Percentiles rank a stretch among this genome's conserved stretches.
phyloP scores from a whole-genome alignment of 352 stramenopile genomes.

The Pythium diclinum region DNA sequence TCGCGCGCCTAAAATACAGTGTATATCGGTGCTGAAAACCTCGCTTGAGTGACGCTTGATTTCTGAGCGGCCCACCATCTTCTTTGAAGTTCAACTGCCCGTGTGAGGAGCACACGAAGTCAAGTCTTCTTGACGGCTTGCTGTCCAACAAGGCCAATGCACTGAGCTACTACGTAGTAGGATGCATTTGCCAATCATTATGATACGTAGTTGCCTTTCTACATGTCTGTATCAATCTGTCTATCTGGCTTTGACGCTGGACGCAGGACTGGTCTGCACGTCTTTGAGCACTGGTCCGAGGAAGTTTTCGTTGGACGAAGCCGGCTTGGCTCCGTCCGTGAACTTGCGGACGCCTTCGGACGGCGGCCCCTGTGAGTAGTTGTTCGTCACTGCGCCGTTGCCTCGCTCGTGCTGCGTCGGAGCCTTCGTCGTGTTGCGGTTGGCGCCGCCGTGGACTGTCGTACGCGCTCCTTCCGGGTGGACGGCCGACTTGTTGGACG shows the following conservation, averaged over 20 bases:
- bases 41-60: constrained; percentile 3
- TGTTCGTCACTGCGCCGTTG: not conserved
- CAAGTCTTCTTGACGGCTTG: not conserved
- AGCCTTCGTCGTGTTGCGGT: constrained; percentile 2
- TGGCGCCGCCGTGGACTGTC: not conserved
- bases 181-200: too few species aligned
- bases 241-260: constrained; percentile 1
- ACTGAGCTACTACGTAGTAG: too few species aligned
- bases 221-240: too few species aligned
- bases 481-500: constrained; percentile 11
- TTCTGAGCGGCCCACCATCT: not conserved
- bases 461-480: constrained; percentile 15
- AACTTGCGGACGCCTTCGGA: constrained; percentile 5
- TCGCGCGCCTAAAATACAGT: constrained; percentile 16
- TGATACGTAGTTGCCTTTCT: too few species aligned
- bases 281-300: not conserved
- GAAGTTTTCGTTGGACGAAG: not conserved
- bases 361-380: constrained; percentile 5
- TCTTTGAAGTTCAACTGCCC: not conserved
- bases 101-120: not conserved
- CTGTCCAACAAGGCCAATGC: not conserved
- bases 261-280: not conserved
- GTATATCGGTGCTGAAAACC: constrained; percentile 3
- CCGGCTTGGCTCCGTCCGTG: not conserved
- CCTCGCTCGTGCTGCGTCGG: constrained; percentile 3